Evolutionary conservation across 352 stramenopile genomes (phyloP).

Genomic region (Phytophthora cactorum): DNA sequence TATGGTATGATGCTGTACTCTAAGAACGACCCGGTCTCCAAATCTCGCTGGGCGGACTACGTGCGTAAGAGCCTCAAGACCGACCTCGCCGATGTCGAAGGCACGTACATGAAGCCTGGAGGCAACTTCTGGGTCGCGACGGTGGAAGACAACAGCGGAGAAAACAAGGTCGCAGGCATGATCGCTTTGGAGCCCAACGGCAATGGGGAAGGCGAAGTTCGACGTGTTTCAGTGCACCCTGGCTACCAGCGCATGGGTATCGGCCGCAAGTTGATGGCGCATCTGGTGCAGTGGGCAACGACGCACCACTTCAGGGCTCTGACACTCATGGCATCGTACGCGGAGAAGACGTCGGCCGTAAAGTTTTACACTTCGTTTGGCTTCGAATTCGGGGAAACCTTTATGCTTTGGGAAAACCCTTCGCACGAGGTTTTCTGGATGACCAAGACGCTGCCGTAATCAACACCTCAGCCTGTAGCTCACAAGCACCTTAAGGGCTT

Average conservation of each 20-base stretch:
- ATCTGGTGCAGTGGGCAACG: slow-evolving; percentile 31
- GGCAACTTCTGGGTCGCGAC: slow-evolving; percentile 59
- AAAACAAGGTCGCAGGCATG: slow-evolving; percentile 33
- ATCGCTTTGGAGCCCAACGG: slow-evolving; percentile 35
- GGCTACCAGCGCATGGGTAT: slow-evolving; percentile 34
- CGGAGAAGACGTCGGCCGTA: slow-evolving; percentile 17
- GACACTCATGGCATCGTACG: slow-evolving; percentile 21
- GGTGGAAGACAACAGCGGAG: slow-evolving; percentile 21
- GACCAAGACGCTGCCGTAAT: slow-evolving; percentile 31
- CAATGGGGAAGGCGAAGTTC: slow-evolving; percentile 26
- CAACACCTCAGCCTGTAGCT: not conserved
- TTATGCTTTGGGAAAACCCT: slow-evolving; percentile 39
- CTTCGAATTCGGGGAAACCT: slow-evolving; percentile 31
- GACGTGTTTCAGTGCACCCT: slow-evolving; percentile 38
- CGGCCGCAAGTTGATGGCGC: slow-evolving; percentile 30
- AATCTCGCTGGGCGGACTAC: slow-evolving; percentile 34
- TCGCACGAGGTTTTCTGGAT: slow-evolving; percentile 38
- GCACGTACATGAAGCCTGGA: slow-evolving; percentile 40
- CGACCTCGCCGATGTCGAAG: slow-evolving; percentile 43
- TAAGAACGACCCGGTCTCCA: slow-evolving; percentile 22
- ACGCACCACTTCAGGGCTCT: slow-evolving; percentile 28
- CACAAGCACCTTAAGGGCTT: not conserved
- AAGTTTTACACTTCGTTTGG: slow-evolving; percentile 44
- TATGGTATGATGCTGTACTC: slow-evolving; percentile 50
- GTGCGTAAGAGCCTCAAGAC: slow-evolving; percentile 38